phyloP scores from a whole-genome alignment of 495 filamentous ascomycete species.

The Trichocladium uniseriatum region DNA sequence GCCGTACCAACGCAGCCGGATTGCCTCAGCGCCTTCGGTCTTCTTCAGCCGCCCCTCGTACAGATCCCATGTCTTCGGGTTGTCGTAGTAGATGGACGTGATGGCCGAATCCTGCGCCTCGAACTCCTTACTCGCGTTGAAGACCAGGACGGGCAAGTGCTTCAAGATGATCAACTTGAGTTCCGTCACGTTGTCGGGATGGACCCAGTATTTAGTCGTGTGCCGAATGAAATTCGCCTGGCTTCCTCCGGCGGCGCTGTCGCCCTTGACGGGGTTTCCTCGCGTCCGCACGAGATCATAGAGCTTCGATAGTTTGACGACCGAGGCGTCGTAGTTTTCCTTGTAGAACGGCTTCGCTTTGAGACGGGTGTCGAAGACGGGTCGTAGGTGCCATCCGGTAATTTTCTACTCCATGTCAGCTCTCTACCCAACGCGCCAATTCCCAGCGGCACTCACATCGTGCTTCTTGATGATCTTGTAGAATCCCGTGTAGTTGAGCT shows the following conservation, averaged over 20 bases:
- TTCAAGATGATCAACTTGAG: slow-evolving; percentile 95
- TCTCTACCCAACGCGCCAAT: neutral
- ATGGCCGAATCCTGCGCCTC: slow-evolving; percentile 83
- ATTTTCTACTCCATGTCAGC: slow-evolving; percentile 58
- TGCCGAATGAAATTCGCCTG: slow-evolving; percentile 96
- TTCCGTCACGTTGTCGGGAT: slow-evolving; percentile 97
- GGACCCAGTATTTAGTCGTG: slow-evolving; percentile 99
- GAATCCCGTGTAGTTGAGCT: slow-evolving; percentile 97
- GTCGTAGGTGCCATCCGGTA: slow-evolving; percentile 87
- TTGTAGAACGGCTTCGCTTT: slow-evolving; percentile 97
- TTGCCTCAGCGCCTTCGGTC: slow-evolving; percentile 94
- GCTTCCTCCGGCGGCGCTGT: slow-evolving; percentile 78
- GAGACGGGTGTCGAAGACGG: slow-evolving; percentile 84
- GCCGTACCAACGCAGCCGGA: slow-evolving; percentile 94
- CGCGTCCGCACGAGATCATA: slow-evolving; percentile 91
- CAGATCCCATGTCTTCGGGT: slow-evolving; percentile 82
- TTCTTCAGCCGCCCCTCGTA: slow-evolving; percentile 94
- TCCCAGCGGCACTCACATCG: slow-evolving; percentile 53
- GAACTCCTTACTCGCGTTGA: slow-evolving; percentile 96
- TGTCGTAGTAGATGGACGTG: slow-evolving; percentile 97
- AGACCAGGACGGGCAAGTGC: slow-evolving; percentile 94
- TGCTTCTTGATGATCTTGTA: slow-evolving; percentile 99
- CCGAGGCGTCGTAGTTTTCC: slow-evolving; percentile 94
- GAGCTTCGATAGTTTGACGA: slow-evolving; percentile 89
- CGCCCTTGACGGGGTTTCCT: slow-evolving; percentile 85